Evolutionary conservation across 2,329 filamentous ascomycete species (phyloP).

Genomic region (Fusarium cicatricum): DNA sequence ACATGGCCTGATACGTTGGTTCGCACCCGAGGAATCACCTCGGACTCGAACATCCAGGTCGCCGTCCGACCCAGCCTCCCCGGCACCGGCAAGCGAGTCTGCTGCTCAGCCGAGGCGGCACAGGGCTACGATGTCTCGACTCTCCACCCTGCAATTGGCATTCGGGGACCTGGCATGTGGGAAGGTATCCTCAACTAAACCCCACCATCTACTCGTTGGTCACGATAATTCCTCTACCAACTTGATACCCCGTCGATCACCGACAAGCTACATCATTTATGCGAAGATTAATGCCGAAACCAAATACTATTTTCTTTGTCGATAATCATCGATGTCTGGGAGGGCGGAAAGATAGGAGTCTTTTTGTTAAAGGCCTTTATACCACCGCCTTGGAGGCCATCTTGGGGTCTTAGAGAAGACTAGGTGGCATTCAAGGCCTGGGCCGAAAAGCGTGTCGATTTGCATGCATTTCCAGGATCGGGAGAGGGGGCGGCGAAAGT

Average conservation of each 20-base stretch:
- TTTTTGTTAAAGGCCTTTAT: constrained; percentile 44
- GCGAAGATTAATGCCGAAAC: constrained; percentile 39
- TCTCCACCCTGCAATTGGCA: constrained; percentile 58
- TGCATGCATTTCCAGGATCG: constrained; percentile 53
- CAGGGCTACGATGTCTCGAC: constrained; percentile 56
- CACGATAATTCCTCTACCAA: constrained; percentile 29
- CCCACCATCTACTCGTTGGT: constrained; percentile 24
- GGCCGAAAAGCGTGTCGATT: constrained; percentile 53
- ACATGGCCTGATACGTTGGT: constrained; percentile 51
- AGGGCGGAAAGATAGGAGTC: constrained; percentile 43
- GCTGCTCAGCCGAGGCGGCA: constrained; percentile 68
- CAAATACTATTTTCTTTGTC: constrained; percentile 43
- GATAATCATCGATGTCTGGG: constrained; percentile 36
- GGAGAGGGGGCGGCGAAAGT: constrained; percentile 40
- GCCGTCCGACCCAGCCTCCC: constrained; percentile 53
- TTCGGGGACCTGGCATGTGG: constrained; percentile 72
- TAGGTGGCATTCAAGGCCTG: constrained; percentile 45
- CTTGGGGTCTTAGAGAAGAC: constrained; percentile 45
- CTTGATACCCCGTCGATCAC: constrained; percentile 31
- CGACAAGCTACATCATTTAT: constrained; percentile 31
- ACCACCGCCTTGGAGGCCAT: constrained; percentile 42
- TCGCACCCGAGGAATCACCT: constrained; percentile 43
- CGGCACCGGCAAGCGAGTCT: constrained; percentile 69
- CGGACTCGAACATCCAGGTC: constrained; percentile 47
- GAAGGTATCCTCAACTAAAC: constrained; percentile 66